Conservation (phyloP, 2,329 filamentous ascomycete species). For the Colletotrichum salicis region DNA sequence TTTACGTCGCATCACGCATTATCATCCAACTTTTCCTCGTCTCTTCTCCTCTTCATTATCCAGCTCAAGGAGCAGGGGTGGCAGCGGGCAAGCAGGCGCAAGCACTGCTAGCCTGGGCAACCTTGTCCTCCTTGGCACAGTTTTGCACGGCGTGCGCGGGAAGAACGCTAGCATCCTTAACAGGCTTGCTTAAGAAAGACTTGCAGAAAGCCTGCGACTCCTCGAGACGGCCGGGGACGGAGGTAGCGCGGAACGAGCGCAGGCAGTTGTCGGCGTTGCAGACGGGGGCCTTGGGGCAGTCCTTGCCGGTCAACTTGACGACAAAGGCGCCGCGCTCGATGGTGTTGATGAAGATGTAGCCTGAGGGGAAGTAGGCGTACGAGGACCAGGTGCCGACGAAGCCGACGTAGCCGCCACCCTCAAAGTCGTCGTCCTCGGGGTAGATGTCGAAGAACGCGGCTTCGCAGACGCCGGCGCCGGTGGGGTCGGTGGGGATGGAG, state of each 20-base stretch:
- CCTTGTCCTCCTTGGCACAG: conserved; percentile 37
- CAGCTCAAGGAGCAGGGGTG: conserved; percentile 31
- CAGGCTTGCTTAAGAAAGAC: conserved; percentile 33
- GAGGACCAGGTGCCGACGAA: conserved; percentile 60
- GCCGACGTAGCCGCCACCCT: conserved; percentile 49
- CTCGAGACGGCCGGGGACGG: conserved; percentile 45
- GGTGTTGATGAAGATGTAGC: conserved; percentile 61
- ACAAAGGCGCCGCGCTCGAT: conserved; percentile 63
- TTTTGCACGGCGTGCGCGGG: conserved; percentile 37
- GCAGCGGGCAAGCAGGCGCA: conserved; percentile 40
- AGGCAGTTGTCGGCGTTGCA: conserved; percentile 52
- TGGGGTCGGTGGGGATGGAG: conserved; percentile 52
- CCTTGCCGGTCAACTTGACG: conserved; percentile 49
- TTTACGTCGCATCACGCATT: background rate
- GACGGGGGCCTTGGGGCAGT: conserved; percentile 34
- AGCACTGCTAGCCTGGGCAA: conserved; percentile 38
- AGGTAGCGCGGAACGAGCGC: conserved; percentile 48
- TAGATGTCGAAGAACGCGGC: conserved; percentile 62
- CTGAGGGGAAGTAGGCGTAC: conserved; percentile 60
- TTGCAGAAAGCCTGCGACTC: conserved; percentile 47
- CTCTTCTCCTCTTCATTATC: no score
- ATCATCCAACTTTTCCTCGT: background rate
- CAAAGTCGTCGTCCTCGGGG: conserved; percentile 58
- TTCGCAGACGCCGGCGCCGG: conserved; percentile 57
- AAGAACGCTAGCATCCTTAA: conserved; percentile 36